Base-by-base conservation (phyloP, 2,329 filamentous ascomycete species). In the Xylariaceae sp. region DNA sequence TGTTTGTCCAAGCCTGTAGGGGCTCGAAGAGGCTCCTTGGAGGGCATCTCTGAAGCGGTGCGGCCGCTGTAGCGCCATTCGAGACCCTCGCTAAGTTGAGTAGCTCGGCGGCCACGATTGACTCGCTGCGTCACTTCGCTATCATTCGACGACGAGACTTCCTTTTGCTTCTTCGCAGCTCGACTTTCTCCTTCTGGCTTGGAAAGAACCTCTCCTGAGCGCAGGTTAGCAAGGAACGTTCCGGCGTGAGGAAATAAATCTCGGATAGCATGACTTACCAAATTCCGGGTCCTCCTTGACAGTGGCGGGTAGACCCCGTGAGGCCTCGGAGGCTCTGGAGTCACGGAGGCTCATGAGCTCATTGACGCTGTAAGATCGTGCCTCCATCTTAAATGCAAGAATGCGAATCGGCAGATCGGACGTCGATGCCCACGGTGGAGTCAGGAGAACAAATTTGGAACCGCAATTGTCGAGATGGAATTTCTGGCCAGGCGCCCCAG, bases 1-100 rank as follows among this genome's bases (percentile, higher is more conserved):
- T 87, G 84, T 30, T 82, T 80, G 44, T 71, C 73, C 39, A 81
- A 71, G 7, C 78, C 81, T 17, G 77, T 71, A 9, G 84, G 84
- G 18, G 83, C 83, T 54, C 80, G 73, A 42, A 84, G 73, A 5
- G 82, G 82, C 51, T 80, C 80, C 48, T 69, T 73, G 49, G 72
- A 71, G 15, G 70, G 66, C n/a, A 75, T 66, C 62, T 82, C 77
- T 1, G 75, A 75, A 15, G 75, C 75, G 53, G 72, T 75, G 56
- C 81, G 73, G 53, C 79, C 76, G 44, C 75, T 73, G 60, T 80
- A 82, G 62, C 74, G 73, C 75, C 77, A 75, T 60, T 74, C 68
- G 53, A 67, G 61, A 47, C 70, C 65, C 51, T 63, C 62, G 37
- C 60, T 58, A 8, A 42, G 57, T 11, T 48, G 39, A n/a, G 18